Base-by-base conservation (phyloP, 176 grass and related monocot genomes). In the Cenchrus purpureus region DNA sequence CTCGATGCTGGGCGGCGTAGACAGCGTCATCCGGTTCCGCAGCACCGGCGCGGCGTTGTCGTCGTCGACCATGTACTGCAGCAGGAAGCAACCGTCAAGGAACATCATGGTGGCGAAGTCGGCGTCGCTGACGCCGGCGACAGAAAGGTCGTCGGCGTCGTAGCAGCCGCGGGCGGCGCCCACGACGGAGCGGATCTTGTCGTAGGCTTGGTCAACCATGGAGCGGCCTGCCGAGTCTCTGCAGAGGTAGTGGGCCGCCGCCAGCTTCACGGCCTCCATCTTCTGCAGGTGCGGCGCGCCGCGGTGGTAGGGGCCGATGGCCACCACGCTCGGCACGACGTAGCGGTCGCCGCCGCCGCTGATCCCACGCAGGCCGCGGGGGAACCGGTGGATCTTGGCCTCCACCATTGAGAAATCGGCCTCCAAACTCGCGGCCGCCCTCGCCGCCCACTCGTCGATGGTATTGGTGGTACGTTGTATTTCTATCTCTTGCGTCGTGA, bases 61-160 rank as follows among this genome's bases (percentile, higher is more conserved):
- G 34, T 10, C 7, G 37, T 2, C 32, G 31, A 0, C 14, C 31
- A 76, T 74, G 50, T 16, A 78, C 16, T 61, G 19, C 22, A 86
- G 43, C 3, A 79, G 53, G 84, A 86, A 86, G 75, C 84, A 86
- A 53, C 75, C 75, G 8, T 86, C 75, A 0, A 86, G 20, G 53
- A 86, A 51, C 84, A 86, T 61, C 84, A 86, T 86, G 4, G 1
- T 0, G 0, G 43, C 20, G 1, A 81, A 81, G 0, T 79, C 10
- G 14, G 3, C 25, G 42, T 86, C 54, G 7, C 65, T 0, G 5
- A 79, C 0, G 3, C 10, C 1, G 4, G 0, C 0, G 4, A 77
- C n/a, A 6, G 5, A 25, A 5, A 12, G 5, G n/a, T 51, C 10
- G 25, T n/a, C 73, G 20, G 2, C 4, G 40, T 16, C 75, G 29